Evolutionary conservation across 2,329 filamentous ascomycete genomes (phyloP).

Genomic region (Rutstroemia sp.): DNA sequence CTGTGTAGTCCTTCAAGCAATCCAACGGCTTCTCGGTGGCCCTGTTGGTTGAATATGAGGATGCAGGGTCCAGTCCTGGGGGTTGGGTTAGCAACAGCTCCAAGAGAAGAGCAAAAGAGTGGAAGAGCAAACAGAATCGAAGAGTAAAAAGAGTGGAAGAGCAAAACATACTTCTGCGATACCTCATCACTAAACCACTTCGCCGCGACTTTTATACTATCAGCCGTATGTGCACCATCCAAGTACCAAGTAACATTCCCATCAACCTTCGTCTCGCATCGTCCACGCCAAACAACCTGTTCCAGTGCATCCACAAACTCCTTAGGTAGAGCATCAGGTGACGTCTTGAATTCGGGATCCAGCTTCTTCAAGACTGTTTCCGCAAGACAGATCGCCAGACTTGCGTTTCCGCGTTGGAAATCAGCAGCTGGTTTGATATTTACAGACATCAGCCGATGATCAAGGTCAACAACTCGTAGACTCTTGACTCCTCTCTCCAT

Average conservation of each 20-base stretch:
- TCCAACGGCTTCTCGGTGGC: constrained; percentile 35
- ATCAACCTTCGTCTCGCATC: constrained; percentile 59
- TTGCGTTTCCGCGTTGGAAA: constrained; percentile 54
- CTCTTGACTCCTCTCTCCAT: constrained; percentile 43
- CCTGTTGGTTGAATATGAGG: constrained; percentile 87
- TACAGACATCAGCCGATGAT: constrained; percentile 38
- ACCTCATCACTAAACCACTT: constrained; percentile 66
- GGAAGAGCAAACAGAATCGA: too few relatives aligned
- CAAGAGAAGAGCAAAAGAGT: too few relatives aligned
- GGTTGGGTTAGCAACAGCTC: not conserved
- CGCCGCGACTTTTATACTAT: constrained; percentile 76
- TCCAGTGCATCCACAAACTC: constrained; percentile 69
- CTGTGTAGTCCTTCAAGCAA: constrained; percentile 43
- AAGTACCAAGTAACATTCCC: constrained; percentile 71
- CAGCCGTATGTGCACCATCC: constrained; percentile 87
- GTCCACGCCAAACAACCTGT: constrained; percentile 67
- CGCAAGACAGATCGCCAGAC: constrained; percentile 43
- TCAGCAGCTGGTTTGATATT: constrained; percentile 43
- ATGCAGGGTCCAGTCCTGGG: constrained; percentile 35
- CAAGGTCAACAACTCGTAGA: constrained; percentile 36
- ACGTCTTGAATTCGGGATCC: constrained; percentile 23
- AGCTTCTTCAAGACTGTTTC: constrained; percentile 42
- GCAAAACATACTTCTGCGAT: constrained; percentile 17
- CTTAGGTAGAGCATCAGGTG: constrained; percentile 34
- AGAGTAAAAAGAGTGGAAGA: too few relatives aligned